phyloP scores from a whole-genome alignment of 345 rosid species.

The Boechera divaricarpa region DNA sequence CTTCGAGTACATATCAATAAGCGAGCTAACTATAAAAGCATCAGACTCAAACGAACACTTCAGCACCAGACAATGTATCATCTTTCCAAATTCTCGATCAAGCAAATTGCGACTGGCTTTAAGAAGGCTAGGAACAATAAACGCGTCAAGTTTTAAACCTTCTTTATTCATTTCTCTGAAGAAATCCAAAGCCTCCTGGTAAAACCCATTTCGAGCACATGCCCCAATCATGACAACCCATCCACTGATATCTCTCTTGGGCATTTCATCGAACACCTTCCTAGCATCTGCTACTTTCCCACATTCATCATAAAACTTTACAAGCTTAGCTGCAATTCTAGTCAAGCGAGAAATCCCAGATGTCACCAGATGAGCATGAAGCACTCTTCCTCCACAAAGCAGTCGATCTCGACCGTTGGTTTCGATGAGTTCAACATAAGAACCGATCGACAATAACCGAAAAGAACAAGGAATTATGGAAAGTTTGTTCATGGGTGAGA shows the following conservation, averaged over 20 bases:
- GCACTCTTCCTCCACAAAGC: conserved; percentile 46
- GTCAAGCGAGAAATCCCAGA: conserved; percentile 48
- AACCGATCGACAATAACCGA: conserved; percentile 44
- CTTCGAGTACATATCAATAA: conserved; percentile 86
- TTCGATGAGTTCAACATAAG: conserved; percentile 50
- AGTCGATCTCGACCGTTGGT: conserved; percentile 50
- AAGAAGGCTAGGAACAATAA: conserved; percentile 74
- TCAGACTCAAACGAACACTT: conserved; percentile 59
- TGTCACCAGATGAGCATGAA: conserved; percentile 65
- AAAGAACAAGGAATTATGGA: conserved; percentile 43
- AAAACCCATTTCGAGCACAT: conserved; percentile 61
- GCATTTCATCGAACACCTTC: conserved; percentile 76
- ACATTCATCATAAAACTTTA: conserved; percentile 53
- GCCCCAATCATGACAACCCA: conserved; percentile 67
- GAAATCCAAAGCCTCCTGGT: conserved; percentile 51
- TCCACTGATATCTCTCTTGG: conserved; percentile 49
- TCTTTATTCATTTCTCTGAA: conserved; percentile 59
- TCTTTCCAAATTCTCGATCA: conserved; percentile 57
- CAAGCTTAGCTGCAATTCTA: conserved; percentile 60
- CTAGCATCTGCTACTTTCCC: conserved; percentile 53
- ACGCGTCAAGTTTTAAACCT: conserved; percentile 54
- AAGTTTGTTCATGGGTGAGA: conserved; percentile 18
- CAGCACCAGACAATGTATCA: conserved; percentile 60
- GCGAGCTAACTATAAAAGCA: conserved; percentile 60
- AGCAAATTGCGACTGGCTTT: conserved; percentile 67